These are phyloP conservation scores for Pseudoturritis turrita DNA, from an alignment of 345 rosid species.

Conservation along the genomic window DNA sequence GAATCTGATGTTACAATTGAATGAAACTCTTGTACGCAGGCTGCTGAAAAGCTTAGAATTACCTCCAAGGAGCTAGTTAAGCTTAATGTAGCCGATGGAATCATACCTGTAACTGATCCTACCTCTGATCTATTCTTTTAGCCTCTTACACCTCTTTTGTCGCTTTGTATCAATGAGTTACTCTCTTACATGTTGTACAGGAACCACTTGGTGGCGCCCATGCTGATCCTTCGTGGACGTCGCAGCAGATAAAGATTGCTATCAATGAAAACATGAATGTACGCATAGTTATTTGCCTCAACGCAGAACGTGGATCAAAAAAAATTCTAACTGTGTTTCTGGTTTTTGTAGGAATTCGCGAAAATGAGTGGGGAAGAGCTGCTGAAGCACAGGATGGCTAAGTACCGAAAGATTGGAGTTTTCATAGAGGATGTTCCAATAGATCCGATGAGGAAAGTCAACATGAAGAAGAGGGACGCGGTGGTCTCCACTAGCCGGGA, in stretches of 20 bases:
- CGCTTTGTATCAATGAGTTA: not conserved
- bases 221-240: constrained; percentile 86
- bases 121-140: constrained; percentile 2
- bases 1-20: not conserved
- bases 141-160: constrained; percentile 2
- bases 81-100: constrained; percentile 78
- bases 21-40: constrained; percentile 47
- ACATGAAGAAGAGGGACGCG: constrained; percentile 68
- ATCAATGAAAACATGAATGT: constrained; percentile 78
- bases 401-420: constrained; percentile 83
- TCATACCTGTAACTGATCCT: constrained; percentile 62
- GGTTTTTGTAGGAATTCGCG: constrained; percentile 57
- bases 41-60: constrained; percentile 88
- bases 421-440: constrained; percentile 60
- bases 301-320: not conserved
- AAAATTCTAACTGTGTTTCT: not conserved
- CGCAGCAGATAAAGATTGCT: constrained; percentile 77
- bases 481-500: constrained; percentile 41
- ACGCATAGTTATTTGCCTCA: constrained; percentile 34
- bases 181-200: constrained; percentile 37
- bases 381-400: constrained; percentile 66
- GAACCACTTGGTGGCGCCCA: constrained; percentile 98
- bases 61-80: constrained; percentile 68
- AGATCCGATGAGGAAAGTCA: constrained; percentile 57
- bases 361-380: constrained; percentile 62